phyloP scores from a whole-genome alignment of 768 basidiomycete genomes.

The Hygrocybe coccinea region DNA sequence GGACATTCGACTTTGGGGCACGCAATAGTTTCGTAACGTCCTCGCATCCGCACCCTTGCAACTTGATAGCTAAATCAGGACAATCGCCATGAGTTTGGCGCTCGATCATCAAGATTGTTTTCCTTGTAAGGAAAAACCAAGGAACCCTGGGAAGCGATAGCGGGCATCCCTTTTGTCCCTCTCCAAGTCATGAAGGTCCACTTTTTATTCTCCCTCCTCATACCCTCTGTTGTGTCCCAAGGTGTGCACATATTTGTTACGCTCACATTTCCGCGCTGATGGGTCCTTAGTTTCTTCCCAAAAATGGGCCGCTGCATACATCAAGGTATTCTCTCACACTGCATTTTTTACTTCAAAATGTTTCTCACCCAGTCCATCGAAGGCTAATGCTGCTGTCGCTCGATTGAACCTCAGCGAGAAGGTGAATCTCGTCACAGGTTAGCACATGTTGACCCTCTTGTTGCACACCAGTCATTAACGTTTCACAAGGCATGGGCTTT shows the following conservation, averaged over 20 bases:
- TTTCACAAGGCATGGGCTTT: neutral
- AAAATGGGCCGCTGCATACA: constrained; percentile 3
- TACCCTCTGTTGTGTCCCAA: neutral
- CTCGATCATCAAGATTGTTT: too few species aligned
- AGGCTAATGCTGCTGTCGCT: neutral
- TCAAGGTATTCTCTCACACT: neutral
- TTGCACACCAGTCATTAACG: neutral
- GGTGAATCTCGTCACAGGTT: constrained; percentile 2
- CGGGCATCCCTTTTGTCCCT: too few species aligned
- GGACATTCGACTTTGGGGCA: too few species aligned
- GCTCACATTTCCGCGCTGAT: neutral
- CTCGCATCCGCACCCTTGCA: too few species aligned
- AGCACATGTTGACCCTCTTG: neutral
- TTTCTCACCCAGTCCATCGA: neutral
- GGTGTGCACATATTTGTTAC: neutral
- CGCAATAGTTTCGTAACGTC: too few species aligned
- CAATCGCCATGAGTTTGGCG: too few species aligned
- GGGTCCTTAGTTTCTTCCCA: neutral
- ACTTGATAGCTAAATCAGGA: too few species aligned
- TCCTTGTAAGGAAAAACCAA: too few species aligned
- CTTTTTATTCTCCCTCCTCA: too few species aligned
- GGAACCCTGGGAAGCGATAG: too few species aligned
- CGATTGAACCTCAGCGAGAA: neutral
- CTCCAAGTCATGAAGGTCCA: too few species aligned
- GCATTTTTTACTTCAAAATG: neutral